These are phyloP conservation scores for Aspergillus ustus DNA, from an alignment of 2,329 filamentous ascomycete genomes.

Conservation along the genomic window DNA sequence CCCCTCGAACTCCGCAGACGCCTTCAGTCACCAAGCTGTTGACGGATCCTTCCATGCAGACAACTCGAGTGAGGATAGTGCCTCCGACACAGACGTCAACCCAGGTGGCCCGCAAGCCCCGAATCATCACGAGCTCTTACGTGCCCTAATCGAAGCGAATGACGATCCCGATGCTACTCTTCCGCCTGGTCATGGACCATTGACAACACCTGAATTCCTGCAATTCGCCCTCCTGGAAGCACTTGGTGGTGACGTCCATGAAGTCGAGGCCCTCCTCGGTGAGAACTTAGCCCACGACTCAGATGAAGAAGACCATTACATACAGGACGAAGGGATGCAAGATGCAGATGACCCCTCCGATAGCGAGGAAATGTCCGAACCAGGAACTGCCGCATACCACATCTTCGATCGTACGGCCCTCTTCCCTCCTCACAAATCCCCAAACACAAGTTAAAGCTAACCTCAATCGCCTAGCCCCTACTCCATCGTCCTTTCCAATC, in stretches of 20 bases:
- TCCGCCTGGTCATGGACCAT: constrained; percentile 15
- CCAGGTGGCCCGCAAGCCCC: constrained; percentile 15
- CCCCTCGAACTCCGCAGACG: constrained; percentile 20
- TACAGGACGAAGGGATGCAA: constrained; percentile 22
- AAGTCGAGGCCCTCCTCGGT: constrained; percentile 24
- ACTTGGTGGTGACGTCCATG: constrained; percentile 26
- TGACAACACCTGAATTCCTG: constrained; percentile 29
- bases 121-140: constrained; percentile 1
- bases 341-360: constrained; percentile 21
- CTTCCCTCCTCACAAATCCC: neutral
- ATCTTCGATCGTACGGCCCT: constrained; percentile 26
- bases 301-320: constrained; percentile 22
- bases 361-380: constrained; percentile 21
- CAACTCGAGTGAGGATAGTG: constrained; percentile 18
- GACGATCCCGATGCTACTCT: constrained; percentile 9
- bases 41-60: constrained; percentile 26
- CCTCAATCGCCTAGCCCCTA: constrained; percentile 23
- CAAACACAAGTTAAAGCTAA: constrained; percentile 4
- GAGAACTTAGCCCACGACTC: constrained; percentile 20
- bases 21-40: constrained; percentile 26
- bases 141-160: constrained; percentile 8
- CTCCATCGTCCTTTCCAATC: constrained; percentile 42
- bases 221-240: constrained; percentile 30
- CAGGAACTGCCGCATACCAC: constrained; percentile 19
- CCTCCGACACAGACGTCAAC: constrained; percentile 20